Evolutionary conservation across 352 stramenopile genomes (phyloP).

Genomic region (Phytophthora pisi): DNA sequence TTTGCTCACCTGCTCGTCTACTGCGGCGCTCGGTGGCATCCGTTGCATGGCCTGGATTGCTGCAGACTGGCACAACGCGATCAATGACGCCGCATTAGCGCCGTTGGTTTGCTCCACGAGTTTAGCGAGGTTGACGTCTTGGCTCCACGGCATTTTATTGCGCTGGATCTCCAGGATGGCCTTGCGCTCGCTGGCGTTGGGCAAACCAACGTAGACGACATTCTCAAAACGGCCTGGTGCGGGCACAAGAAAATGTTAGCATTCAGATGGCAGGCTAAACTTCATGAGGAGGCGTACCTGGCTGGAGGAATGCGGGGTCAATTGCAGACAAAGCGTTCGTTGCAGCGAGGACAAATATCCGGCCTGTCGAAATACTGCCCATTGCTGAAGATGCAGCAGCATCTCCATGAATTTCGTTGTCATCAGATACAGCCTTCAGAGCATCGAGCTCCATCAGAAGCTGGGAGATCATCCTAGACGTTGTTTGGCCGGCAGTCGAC

Average conservation of each 20-base stretch:
- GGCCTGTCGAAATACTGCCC: conserved; percentile 31
- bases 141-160: conserved; percentile 73
- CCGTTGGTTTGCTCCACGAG: conserved; percentile 66
- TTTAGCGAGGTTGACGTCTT: conserved; percentile 48
- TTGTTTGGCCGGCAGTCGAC: conserved; percentile 77
- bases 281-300: conserved; percentile 43
- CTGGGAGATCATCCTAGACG: conserved; percentile 86
- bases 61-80: conserved; percentile 72
- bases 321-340: conserved; percentile 82
- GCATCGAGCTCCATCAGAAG: conserved; percentile 84
- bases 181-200: conserved; percentile 51
- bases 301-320: conserved; percentile 82
- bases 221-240: conserved; percentile 81
- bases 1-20: conserved; percentile 38
- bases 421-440: conserved; percentile 59
- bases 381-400: conserved; percentile 4
- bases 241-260: background rate
- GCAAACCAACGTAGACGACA: conserved; percentile 76
- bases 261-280: background rate
- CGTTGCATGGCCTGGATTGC: conserved; percentile 80
- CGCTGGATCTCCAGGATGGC: conserved; percentile 74
- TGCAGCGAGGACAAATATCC: conserved; percentile 82
- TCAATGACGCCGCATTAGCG: conserved; percentile 74
- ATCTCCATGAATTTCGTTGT: conserved; percentile 34
- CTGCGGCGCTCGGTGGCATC: conserved; percentile 29